phyloP scores from a whole-genome alignment of 164 flowering plant genomes.

The Houttuynia cordata region DNA sequence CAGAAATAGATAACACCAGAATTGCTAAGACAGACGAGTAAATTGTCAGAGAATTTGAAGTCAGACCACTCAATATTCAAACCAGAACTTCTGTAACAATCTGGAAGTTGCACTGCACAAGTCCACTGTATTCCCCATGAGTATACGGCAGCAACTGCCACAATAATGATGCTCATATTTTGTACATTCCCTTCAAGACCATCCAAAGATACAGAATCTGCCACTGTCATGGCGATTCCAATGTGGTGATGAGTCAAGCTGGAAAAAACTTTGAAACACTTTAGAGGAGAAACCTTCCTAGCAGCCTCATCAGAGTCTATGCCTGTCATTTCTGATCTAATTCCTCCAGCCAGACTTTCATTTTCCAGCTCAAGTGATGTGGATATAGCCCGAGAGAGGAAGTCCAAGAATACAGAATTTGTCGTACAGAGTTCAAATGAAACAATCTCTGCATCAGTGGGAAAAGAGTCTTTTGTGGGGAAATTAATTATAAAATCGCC shows the following conservation, averaged over 20 bases:
- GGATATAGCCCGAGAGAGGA: slow-evolving; percentile 16
- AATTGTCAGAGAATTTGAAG: slow-evolving; percentile 52
- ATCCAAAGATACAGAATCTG: slow-evolving; percentile 13
- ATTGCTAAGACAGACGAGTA: slow-evolving; percentile 58
- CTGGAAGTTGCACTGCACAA: slow-evolving; percentile 45
- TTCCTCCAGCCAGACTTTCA: slow-evolving; percentile 8
- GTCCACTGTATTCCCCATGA: slow-evolving; percentile 69
- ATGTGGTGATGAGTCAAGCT: slow-evolving; percentile 42
- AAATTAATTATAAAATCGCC: slow-evolving; percentile 43
- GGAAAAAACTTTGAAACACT: slow-evolving; percentile 62
- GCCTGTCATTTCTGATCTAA: slow-evolving; percentile 7
- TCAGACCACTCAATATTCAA: slow-evolving; percentile 53
- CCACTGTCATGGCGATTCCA: slow-evolving; percentile 48
- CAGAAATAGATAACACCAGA: slow-evolving; percentile 50
- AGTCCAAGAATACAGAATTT: slow-evolving; percentile 24
- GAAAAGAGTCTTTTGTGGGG: slow-evolving; percentile 49
- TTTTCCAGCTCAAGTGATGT: slow-evolving; percentile 14
- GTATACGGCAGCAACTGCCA: slow-evolving; percentile 42
- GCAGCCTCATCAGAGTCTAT: slow-evolving; percentile 5
- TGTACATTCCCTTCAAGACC: slow-evolving; percentile 14
- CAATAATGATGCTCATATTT: slow-evolving; percentile 13
- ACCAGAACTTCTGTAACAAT: slow-evolving; percentile 16
- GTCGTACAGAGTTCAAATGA: slow-evolving; percentile 53
- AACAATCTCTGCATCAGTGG: slow-evolving; percentile 50
- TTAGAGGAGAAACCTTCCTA: slow-evolving; percentile 11